Conservation (phyloP, 73 alveolate genomes). For the Paramecium pentaurelia region DNA sequence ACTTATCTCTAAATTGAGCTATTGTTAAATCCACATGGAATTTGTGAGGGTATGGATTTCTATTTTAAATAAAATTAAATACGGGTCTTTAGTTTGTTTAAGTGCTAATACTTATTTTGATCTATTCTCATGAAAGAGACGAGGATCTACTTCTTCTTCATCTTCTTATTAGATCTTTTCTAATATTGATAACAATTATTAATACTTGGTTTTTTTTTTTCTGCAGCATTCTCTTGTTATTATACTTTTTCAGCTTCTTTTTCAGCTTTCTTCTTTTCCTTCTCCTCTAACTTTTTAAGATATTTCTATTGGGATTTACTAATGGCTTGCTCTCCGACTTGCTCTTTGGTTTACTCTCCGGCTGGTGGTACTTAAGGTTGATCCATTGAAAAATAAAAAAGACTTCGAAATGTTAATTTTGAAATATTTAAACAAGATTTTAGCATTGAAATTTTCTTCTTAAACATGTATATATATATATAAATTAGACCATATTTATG, state of each 20-base stretch:
- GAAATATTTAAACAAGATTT: conserved; percentile 46
- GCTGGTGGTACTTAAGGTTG: not conserved
- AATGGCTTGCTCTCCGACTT: not conserved
- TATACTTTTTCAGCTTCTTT: not conserved
- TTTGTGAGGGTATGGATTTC: conserved; percentile 96
- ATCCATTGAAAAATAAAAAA: not conserved
- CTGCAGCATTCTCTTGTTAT: not conserved
- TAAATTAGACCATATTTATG: not conserved
- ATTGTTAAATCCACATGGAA: conserved; percentile 84
- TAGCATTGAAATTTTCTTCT: conserved; percentile 8
- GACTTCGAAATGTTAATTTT: conserved; percentile 2
- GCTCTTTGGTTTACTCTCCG: not conserved
- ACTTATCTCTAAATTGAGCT: conserved; percentile 77
- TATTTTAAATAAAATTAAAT: conserved; percentile 12
- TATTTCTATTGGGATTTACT: not conserved
- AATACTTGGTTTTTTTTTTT: not conserved
- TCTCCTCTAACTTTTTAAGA: not conserved
- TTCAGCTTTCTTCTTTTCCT: not conserved
- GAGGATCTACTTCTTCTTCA: conserved; percentile 94
- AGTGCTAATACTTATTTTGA: conserved; percentile 73
- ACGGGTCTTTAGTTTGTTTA: conserved; percentile 65
- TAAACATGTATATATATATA: not conserved
- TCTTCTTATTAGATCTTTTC: conserved; percentile 67
- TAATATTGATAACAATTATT: not conserved
- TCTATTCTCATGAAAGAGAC: conserved; percentile 90